Percentiles rank a stretch among this genome's conserved stretches.
phyloP scores from a whole-genome alignment of 805 yeast species.

The Sungouiella thailandica region DNA sequence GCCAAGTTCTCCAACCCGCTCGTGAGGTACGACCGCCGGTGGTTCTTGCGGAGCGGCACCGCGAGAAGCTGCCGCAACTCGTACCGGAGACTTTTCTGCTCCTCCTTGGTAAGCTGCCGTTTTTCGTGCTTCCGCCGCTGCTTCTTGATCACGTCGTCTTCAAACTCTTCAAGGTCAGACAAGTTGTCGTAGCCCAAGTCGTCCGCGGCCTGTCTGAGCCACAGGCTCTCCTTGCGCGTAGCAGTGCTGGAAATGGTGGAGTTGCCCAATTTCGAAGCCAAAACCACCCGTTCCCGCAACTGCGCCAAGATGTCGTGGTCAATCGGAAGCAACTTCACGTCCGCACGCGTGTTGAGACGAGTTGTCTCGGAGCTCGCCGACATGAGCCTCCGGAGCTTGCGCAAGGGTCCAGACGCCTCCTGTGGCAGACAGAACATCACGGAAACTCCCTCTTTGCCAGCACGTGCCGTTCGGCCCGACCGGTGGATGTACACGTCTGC shows the following conservation, averaged over 20 bases:
- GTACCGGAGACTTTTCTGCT: conserved; percentile 41
- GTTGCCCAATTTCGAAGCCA: conserved; percentile 76
- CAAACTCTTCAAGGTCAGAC: conserved; percentile 55
- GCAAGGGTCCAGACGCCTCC: conserved; percentile 85
- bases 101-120: conserved; percentile 43
- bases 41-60: conserved; percentile 54
- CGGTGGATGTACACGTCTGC: conserved; percentile 95
- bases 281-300: conserved; percentile 58
- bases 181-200: conserved; percentile 80
- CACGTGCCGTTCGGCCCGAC: conserved; percentile 98
- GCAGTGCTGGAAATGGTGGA: conserved; percentile 57
- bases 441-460: conserved; percentile 90
- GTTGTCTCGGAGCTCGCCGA: conserved; percentile 23
- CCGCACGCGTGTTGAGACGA: conserved; percentile 35
- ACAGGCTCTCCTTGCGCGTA: conserved; percentile 61
- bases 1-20: conserved; percentile 78
- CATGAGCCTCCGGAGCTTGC: conserved; percentile 61
- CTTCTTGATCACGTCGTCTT: conserved; percentile 63
- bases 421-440: conserved; percentile 90
- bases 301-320: conserved; percentile 72
- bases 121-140: conserved; percentile 46
- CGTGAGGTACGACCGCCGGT: conserved; percentile 69
- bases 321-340: conserved; percentile 66
- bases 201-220: conserved; percentile 89
- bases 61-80: conserved; percentile 51